Base-by-base conservation (phyloP, 2,329 filamentous ascomycete genomes). In the Biscogniauxia mediterranea region DNA sequence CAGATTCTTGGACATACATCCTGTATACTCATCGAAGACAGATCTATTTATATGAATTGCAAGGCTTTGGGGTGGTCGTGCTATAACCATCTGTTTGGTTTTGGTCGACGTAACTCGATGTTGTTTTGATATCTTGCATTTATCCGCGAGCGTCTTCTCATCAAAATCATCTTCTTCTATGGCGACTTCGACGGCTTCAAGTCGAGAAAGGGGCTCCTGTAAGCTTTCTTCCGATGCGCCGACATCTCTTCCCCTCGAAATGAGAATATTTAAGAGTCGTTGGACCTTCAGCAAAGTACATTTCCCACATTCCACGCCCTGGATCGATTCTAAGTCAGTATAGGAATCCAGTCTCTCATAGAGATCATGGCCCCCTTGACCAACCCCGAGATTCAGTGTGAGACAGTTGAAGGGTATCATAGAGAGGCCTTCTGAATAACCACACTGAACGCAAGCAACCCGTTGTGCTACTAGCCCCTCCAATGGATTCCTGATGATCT, bases 331-430 rank as follows among this genome's bases (percentile, higher is more conserved):
- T 8, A 97, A 82, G 13, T 87, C 85, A 26, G 92, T 95, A 73
- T 94, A 97, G 21, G 92, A 88, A 71, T 96, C 89, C 20, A 99
- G 78, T 59, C 92, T 89, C 61, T 95, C 89, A 60, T 88, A 87
- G 0, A 98, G 78, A 63, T 92, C 85, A 70, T 93, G 91, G 19
- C 83, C 79, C 28, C 76, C 73, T 65, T 81, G 83, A 54, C 83
- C 82, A 5, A 82, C 78, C 0, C 90, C 91, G 1, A 98, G 85
- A 42, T 89, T 92, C 0, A 98, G 85, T 0, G 94, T 97, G 54
- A 98, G 79, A 71, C 93, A 97, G 72, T 95, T 97, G 81, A 98
- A 98, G 0, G 93, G 92, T 20, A 92, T 96, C 78, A 98, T 86
- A 1, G 91, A 93, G 15, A 97, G 81, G 1, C 93, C 93, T 69